A percentile compares a stretch with the other conserved stretches of the same genome.
Conservation (phyloP, 83 land plant species). For the Picea abies region DNA sequence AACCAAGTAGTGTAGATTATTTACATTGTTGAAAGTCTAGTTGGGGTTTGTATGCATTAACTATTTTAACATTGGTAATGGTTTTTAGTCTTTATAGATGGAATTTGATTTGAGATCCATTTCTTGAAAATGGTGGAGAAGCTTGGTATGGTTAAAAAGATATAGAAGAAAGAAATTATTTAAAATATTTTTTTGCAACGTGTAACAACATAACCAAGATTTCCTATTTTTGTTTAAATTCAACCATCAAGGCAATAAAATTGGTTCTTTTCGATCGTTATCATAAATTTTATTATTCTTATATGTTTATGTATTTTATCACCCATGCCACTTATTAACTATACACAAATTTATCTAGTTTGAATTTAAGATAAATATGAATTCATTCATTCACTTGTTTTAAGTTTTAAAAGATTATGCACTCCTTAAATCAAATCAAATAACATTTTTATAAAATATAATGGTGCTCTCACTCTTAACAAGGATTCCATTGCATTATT, state of each 20-base stretch:
- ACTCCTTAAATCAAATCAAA: background rate
- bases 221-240: background rate
- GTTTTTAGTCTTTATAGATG: slow-evolving; percentile 38
- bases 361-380: background rate
- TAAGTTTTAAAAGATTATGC: background rate
- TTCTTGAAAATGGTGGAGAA: slow-evolving; percentile 39
- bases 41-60: too few species aligned
- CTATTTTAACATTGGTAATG: too few species aligned
- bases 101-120: slow-evolving; percentile 49
- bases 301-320: background rate
- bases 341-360: background rate
- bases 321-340: too few species aligned
- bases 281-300: background rate
- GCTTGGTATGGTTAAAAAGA: background rate
- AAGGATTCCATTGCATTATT: background rate
- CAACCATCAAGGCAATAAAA: background rate
- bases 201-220: background rate
- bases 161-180: slow-evolving; percentile 16
- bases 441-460: too few species aligned
- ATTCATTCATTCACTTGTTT: background rate
- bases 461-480: background rate
- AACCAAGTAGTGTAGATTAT: too few species aligned
- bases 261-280: too few species aligned
- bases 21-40: too few species aligned
- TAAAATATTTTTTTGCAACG: slow-evolving; percentile 3